These are phyloP conservation scores for Aurinia saxatilis DNA, from an alignment of 345 rosid species.

Conservation along the genomic window DNA sequence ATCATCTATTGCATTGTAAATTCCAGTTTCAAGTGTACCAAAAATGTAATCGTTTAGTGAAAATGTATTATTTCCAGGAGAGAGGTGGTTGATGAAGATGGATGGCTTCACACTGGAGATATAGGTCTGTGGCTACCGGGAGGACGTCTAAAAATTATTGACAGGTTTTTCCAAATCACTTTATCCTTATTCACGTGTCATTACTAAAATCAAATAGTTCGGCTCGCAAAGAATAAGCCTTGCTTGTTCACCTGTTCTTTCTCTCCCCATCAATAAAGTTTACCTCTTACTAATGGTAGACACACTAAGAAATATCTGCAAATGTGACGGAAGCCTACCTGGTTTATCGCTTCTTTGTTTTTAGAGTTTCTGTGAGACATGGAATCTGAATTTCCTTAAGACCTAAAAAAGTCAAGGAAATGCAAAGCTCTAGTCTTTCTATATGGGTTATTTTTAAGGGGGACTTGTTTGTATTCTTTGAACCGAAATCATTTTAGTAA, in stretches of 20 bases:
- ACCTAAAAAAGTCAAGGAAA: neutral
- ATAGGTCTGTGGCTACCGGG: conserved; percentile 86
- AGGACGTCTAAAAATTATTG: conserved; percentile 94
- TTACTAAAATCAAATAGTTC: neutral
- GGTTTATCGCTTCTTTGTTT: too few relatives aligned
- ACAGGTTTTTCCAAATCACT: conserved; percentile 43
- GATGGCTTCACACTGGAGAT: conserved; percentile 98
- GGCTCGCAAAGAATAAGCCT: neutral
- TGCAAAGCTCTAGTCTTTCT: conserved; percentile 2
- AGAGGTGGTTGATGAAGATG: conserved; percentile 84
- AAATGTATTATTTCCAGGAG: conserved; percentile 43
- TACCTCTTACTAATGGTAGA: neutral
- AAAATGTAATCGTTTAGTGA: neutral
- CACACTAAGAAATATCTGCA: neutral
- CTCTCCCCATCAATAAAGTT: neutral
- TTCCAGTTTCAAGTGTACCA: neutral
- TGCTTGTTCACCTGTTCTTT: neutral
- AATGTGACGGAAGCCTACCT: neutral
- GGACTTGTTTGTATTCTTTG: neutral
- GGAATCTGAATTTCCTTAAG: too few relatives aligned
- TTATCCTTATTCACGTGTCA: neutral
- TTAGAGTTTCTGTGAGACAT: too few relatives aligned
- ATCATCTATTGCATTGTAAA: neutral
- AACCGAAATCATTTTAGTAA: neutral
- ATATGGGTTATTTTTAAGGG: neutral